phyloP scores from a whole-genome alignment of 306 rosid genomes.

The Neltuma alba region DNA sequence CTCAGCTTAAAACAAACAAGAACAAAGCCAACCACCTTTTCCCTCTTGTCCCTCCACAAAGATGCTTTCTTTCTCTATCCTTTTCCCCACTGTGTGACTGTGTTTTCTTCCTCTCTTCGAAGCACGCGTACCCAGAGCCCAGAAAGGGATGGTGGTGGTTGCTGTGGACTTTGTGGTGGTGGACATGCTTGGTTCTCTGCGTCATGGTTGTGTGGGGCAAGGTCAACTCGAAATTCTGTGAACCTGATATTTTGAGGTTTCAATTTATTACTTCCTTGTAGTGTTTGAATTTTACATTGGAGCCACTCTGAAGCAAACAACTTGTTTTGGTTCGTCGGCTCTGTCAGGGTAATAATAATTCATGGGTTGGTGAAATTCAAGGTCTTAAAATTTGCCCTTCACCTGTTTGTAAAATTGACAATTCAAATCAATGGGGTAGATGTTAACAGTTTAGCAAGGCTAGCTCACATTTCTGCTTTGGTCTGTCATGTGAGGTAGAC shows the following conservation, averaged over 20 bases:
- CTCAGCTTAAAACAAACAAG: not conserved
- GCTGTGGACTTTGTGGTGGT: not conserved
- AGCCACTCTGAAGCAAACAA: not conserved
- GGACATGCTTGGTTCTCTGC: not conserved
- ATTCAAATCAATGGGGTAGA: not conserved
- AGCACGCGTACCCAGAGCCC: too few relatives aligned
- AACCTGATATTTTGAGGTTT: not conserved
- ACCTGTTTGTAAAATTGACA: not conserved
- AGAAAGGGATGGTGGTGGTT: too few relatives aligned
- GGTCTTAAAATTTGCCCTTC: not conserved
- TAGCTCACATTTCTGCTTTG: not conserved
- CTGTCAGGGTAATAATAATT: not conserved
- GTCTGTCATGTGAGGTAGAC: not conserved
- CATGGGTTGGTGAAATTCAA: not conserved
- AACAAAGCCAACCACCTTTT: slow-evolving; percentile 29
- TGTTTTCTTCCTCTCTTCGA: too few relatives aligned
- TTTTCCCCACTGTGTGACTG: too few relatives aligned
- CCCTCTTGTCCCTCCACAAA: slow-evolving; percentile 31
- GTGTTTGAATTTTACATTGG: too few relatives aligned
- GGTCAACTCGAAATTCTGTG: not conserved
- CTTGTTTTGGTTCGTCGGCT: too few relatives aligned
- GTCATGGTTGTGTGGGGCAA: not conserved
- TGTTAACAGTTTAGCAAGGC: not conserved
- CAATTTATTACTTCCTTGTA: not conserved
- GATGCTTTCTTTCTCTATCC: not conserved